Conservation (phyloP, 495 filamentous ascomycete species). For the Talaromyces borbonicus region DNA sequence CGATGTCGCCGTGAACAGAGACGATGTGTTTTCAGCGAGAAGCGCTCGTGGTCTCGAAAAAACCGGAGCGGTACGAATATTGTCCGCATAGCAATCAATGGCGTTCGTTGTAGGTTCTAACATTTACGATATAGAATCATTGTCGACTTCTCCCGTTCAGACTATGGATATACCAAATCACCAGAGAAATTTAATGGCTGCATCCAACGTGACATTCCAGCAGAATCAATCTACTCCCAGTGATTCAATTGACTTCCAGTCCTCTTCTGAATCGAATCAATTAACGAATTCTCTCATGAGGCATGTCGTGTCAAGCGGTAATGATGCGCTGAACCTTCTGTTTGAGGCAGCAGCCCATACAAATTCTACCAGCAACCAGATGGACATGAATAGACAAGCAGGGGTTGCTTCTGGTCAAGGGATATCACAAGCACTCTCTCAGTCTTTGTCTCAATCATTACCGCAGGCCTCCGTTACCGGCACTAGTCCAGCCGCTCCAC, state of each 20-base stretch:
- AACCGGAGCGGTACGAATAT: conserved; percentile 23
- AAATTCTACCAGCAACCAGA: conserved; percentile 11
- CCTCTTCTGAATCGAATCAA: conserved; percentile 2
- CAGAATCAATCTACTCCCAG: background rate
- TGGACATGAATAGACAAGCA: background rate
- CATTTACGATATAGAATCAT: background rate
- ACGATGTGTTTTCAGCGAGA: conserved; percentile 89
- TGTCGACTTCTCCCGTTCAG: background rate
- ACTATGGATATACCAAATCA: background rate
- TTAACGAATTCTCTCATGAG: conserved; percentile 39
- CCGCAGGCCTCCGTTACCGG: conserved; percentile 4
- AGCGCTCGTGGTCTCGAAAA: conserved; percentile 39
- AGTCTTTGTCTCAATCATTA: conserved; percentile 1
- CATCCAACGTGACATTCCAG: background rate
- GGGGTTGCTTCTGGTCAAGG: background rate
- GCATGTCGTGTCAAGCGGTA: conserved; percentile 39
- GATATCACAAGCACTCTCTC: background rate
- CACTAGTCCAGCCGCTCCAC: conserved; percentile 8
- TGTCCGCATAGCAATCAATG: background rate
- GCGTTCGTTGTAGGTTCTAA: background rate
- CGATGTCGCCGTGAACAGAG: conserved; percentile 85
- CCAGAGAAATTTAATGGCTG: background rate
- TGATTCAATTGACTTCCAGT: background rate
- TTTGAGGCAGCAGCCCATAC: conserved; percentile 40
- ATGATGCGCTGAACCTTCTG: conserved; percentile 44